A percentile compares a stretch with the other conserved stretches of the same genome.
These are phyloP conservation scores for Moesziomyces antarcticus DNA, from an alignment of 1,284 basidiomycete genomes.

Conservation along the genomic window DNA sequence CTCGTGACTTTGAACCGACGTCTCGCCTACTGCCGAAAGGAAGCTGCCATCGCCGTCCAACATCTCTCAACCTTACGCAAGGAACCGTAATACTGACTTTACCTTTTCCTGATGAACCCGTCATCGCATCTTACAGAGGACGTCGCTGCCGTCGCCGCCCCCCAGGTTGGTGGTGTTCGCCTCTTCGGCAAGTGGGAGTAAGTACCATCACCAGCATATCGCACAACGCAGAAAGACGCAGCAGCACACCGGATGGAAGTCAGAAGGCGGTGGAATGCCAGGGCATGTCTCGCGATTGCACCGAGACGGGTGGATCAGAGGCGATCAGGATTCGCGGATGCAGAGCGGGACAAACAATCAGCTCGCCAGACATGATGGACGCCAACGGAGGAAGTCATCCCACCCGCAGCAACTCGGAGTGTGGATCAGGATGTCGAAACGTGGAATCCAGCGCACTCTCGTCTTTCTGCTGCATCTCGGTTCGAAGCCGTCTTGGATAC, in stretches of 20 bases:
- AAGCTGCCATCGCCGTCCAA: not conserved
- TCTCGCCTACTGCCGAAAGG: not conserved
- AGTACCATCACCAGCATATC: constrained; percentile 27
- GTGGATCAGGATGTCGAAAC: too few species aligned
- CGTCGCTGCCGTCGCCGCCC: constrained; percentile 61
- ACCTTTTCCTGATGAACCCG: constrained; percentile 1
- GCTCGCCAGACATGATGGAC: not conserved
- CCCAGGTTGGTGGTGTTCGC: constrained; percentile 64
- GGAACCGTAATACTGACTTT: constrained; percentile 31
- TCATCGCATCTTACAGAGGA: constrained; percentile 57
- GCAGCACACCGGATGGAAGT: constrained; percentile 9
- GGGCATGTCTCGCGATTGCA: not conserved
- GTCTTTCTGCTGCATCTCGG: not conserved
- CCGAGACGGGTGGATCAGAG: not conserved
- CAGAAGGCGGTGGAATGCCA: too few species aligned
- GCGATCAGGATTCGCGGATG: too few species aligned
- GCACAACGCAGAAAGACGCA: constrained; percentile 5
- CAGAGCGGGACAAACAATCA: not conserved
- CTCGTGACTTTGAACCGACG: not conserved
- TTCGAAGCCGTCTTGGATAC: not conserved
- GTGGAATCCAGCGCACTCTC: too few species aligned
- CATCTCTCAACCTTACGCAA: too few species aligned
- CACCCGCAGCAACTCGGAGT: too few species aligned
- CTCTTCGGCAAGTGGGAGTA: constrained; percentile 66
- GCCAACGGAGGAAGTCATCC: too few species aligned